A percentile compares a stretch with the other conserved stretches of the same genome.
These are phyloP conservation scores for Sphagnum tenellum DNA, from an alignment of 225 moss, liverwort and hornwort genomes.

Conservation along the genomic window DNA sequence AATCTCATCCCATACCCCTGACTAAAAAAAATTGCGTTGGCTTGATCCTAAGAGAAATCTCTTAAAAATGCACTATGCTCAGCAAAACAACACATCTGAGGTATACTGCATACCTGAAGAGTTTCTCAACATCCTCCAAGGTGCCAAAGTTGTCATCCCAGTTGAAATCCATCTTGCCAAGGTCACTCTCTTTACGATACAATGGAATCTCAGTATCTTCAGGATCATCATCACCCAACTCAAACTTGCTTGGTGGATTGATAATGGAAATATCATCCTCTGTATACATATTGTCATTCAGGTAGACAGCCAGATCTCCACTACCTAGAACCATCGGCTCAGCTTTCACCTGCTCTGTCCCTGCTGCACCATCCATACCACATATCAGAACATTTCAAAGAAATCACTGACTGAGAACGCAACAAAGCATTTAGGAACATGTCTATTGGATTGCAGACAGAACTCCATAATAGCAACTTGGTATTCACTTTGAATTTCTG, in stretches of 20 bases:
- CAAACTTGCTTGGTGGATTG: slow-evolving; percentile 34
- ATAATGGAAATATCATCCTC: slow-evolving; percentile 41
- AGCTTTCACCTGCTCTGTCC: slow-evolving; percentile 33
- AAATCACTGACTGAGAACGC: no score
- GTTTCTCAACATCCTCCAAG: slow-evolving; percentile 50
- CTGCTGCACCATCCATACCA: not conserved
- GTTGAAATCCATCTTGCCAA: slow-evolving; percentile 33
- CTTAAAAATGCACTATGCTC: no score
- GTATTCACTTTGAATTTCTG: no score
- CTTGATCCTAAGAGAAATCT: no score
- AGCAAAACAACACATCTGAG: no score
- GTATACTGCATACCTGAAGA: no score
- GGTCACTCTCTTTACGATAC: slow-evolving; percentile 29
- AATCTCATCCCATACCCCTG: no score
- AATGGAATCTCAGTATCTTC: slow-evolving; percentile 36
- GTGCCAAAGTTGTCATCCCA: slow-evolving; percentile 56
- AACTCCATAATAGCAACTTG: no score
- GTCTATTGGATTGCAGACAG: no score
- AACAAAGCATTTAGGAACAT: no score
- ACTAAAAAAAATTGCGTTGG: no score
- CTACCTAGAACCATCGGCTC: slow-evolving; percentile 19
- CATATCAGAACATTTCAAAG: no score
- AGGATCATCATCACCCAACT: slow-evolving; percentile 31
- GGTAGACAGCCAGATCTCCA: slow-evolving; percentile 25
- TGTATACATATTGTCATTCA: slow-evolving; percentile 33